phyloP scores from a whole-genome alignment of 2,329 filamentous ascomycete genomes.

The Chaetomiaceae sp. region DNA sequence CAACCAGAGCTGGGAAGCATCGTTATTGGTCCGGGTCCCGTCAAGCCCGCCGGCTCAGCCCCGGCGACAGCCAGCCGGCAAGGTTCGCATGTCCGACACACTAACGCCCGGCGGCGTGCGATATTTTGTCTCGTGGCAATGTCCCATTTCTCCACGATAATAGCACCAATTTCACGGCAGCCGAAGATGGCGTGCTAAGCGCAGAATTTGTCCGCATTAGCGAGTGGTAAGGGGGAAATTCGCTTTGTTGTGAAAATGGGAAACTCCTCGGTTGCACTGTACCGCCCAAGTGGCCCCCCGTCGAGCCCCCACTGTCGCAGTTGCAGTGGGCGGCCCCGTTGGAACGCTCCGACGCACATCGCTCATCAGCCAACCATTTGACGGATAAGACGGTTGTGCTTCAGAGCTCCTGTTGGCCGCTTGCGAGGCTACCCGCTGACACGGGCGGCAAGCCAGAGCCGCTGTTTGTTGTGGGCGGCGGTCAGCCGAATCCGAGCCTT shows the following conservation, averaged over 20 bases:
- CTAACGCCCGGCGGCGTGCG: neutral
- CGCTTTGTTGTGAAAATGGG: no score
- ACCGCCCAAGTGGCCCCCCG: no score
- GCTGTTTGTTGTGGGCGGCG: neutral
- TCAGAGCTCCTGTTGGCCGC: neutral
- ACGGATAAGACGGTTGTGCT: neutral
- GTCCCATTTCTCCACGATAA: slow-evolving; percentile 3
- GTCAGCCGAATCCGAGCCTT: neutral
- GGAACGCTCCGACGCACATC: neutral
- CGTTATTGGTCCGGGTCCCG: slow-evolving; percentile 7
- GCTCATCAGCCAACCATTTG: neutral
- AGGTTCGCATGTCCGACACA: neutral
- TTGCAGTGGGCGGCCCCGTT: no score
- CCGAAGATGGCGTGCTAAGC: neutral
- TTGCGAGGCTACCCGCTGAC: neutral
- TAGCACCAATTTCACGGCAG: neutral
- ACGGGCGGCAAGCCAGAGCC: neutral
- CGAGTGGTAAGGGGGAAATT: neutral
- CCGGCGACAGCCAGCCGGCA: neutral
- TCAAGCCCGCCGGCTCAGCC: neutral
- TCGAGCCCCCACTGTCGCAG: neutral
- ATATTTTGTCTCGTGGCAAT: slow-evolving; percentile 9
- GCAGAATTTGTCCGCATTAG: neutral
- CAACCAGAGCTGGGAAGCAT: slow-evolving; percentile 6
- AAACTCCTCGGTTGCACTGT: neutral